Conservation (phyloP, 208 protist genomes). For the Blechomonas ayalai region DNA sequence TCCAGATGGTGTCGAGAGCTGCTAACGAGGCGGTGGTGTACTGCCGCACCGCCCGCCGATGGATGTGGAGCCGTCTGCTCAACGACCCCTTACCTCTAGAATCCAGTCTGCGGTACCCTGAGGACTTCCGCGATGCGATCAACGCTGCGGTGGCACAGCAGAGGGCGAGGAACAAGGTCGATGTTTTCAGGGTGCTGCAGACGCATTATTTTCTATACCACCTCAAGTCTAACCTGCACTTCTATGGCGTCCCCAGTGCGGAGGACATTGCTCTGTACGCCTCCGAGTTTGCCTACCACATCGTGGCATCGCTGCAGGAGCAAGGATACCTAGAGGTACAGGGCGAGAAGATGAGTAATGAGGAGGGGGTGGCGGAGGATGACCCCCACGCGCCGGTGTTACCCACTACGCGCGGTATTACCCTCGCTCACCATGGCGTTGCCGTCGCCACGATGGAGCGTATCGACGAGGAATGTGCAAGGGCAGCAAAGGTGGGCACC, state of each 20-base stretch:
- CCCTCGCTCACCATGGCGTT: slow-evolving; percentile 56
- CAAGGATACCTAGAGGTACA: slow-evolving; percentile 39
- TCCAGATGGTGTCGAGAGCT: slow-evolving; percentile 74
- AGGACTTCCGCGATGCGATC: slow-evolving; percentile 69
- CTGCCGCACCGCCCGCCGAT: slow-evolving; percentile 54
- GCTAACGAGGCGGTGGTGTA: slow-evolving; percentile 58
- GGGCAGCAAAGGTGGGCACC: slow-evolving; percentile 4
- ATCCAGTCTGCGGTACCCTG: slow-evolving; percentile 66
- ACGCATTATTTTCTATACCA: slow-evolving; percentile 83
- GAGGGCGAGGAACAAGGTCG: slow-evolving; percentile 34
- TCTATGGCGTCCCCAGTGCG: slow-evolving; percentile 64
- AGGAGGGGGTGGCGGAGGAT: slow-evolving; percentile 36
- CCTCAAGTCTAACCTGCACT: slow-evolving; percentile 61
- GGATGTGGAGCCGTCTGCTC: slow-evolving; percentile 57
- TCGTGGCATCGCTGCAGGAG: slow-evolving; percentile 40
- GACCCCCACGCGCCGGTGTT: slow-evolving; percentile 28
- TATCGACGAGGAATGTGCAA: slow-evolving; percentile 23
- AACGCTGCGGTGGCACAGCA: slow-evolving; percentile 69
- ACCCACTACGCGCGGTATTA: slow-evolving; percentile 47
- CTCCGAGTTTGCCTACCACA: slow-evolving; percentile 54
- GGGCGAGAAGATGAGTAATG: slow-evolving; percentile 1
- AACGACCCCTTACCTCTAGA: slow-evolving; percentile 81
- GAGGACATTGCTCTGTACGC: slow-evolving; percentile 67
- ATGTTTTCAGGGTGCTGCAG: slow-evolving; percentile 68
- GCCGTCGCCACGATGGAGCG: slow-evolving; percentile 39